Base-by-base conservation (phyloP, 1,139 yeast species). In the Hansenula lynferdii region DNA sequence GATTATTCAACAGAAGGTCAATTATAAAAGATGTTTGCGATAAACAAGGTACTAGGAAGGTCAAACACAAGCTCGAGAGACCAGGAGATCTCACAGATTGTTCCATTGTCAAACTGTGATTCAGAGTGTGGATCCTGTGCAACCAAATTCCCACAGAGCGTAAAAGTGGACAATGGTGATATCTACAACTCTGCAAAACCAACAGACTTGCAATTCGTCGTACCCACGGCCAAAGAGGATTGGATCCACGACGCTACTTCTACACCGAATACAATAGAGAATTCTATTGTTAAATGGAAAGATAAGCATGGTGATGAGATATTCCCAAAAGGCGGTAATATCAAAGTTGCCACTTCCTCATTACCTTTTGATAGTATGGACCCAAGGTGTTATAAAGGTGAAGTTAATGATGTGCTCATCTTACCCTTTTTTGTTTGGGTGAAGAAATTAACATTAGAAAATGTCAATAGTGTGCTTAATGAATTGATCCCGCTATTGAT, bases 351-450 rank as follows among this genome's bases (percentile, higher is more conserved):
- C 23, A 78, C 72, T 6, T 67, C 77, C 5, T 75, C 83, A 1
- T 54, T 76, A 26, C 68, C 75, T 5, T 53, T 69, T 5, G 67
- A 67, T 33, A 64, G 69, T 14, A 47, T 64, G 47, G 69, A 69
- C 48, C 62, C 63, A 17, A 75, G 63, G 14, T 73, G 66, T 48
- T 57, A 61, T 48, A 56, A 53, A 28, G 73, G 67, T 34, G 58
- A 57, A 28, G 64, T 66, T 37, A 80, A 79, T 22, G 85, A 80
- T 54, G 60, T 87, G 3, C 60, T 87, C 36, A 58, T 89, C 8
- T 60, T 89, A 47, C 97, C 97, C 0, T 81, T 76, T 57, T 89
- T 87, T 53, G 69, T 85, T n/a, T 77, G 85, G 81, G 61, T 87
- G 7, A 69, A 65, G 34, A 74, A 75, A 25, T 64, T 85, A 8